phyloP scores from a whole-genome alignment of 331 rosid genomes.

The Acacia pycnantha region DNA sequence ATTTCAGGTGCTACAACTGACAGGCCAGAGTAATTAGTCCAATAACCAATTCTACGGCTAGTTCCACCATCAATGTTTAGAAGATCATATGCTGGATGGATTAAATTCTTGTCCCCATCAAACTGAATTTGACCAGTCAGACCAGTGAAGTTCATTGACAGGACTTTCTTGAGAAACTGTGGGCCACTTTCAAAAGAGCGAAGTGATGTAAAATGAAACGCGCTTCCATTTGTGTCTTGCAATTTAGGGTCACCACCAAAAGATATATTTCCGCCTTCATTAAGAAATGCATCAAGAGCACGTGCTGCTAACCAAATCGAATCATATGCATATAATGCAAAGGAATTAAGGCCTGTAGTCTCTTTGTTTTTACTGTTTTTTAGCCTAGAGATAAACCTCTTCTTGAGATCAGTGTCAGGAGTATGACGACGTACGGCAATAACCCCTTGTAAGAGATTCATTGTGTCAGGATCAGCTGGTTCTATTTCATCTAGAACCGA shows the following conservation, averaged over 20 bases:
- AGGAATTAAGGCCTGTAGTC: conserved; percentile 58
- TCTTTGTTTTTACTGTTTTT: conserved; percentile 38
- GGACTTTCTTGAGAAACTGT: conserved; percentile 52
- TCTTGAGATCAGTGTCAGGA: conserved; percentile 59
- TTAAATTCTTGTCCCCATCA: conserved; percentile 51
- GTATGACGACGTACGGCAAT: conserved; percentile 78
- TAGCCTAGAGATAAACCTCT: conserved; percentile 46
- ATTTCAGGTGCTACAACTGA: conserved; percentile 63
- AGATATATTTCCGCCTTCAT: conserved; percentile 68
- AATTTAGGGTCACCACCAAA: conserved; percentile 70
- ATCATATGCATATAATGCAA: conserved; percentile 81
- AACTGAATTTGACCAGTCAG: conserved; percentile 67
- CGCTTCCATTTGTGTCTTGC: conserved; percentile 52
- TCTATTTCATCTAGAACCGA: conserved; percentile 58
- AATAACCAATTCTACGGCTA: conserved; percentile 63
- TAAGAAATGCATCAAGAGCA: conserved; percentile 63
- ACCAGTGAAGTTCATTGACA: conserved; percentile 64
- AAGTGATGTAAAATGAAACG: conserved; percentile 49
- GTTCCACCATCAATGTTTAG: conserved; percentile 72
- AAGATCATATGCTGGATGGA: conserved; percentile 72
- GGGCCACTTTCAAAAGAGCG: conserved; percentile 64
- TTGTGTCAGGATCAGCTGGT: conserved; percentile 32
- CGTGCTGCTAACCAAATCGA: conserved; percentile 83
- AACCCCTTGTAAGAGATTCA: conserved; percentile 74
- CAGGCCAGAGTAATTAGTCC: conserved; percentile 72